Conservation (phyloP, 1,139 yeast genomes). For the Pichia sp. region DNA sequence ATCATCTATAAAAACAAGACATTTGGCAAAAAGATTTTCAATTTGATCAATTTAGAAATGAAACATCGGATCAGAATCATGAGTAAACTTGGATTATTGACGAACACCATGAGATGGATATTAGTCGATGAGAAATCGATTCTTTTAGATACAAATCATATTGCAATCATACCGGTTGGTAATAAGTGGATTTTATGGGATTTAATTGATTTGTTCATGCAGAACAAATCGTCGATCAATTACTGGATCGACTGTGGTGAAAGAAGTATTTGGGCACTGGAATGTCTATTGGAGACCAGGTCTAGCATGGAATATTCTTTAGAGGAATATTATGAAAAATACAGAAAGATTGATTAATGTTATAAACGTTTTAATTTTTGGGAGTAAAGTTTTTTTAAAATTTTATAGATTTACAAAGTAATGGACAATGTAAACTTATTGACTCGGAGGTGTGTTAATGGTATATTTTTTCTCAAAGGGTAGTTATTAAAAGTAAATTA, state of each 20-base stretch:
- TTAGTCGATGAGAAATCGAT: constrained; percentile 90
- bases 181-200: constrained; percentile 20
- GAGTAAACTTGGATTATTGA: constrained; percentile 74
- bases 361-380: no score
- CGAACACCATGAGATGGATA: constrained; percentile 68
- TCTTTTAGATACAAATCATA: constrained; percentile 62
- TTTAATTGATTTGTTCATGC: constrained; percentile 54
- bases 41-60: constrained; percentile 59
- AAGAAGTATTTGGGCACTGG: constrained; percentile 89
- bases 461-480: no score
- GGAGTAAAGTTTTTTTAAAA: no score
- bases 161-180: constrained; percentile 80
- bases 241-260: constrained; percentile 94
- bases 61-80: constrained; percentile 82
- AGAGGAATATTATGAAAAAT: constrained; percentile 54
- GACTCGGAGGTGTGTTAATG: no score
- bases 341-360: constrained; percentile 13
- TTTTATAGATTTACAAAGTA: no score
- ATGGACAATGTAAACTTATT: no score
- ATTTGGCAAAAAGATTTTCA: constrained; percentile 39
- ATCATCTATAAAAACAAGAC: constrained; percentile 42
- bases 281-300: constrained; percentile 83
- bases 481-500: no score
- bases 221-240: constrained; percentile 72
- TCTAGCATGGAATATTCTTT: constrained; percentile 89